These are phyloP conservation scores for Bombardia bombarda DNA, from an alignment of 495 filamentous ascomycete genomes.

Conservation along the genomic window DNA sequence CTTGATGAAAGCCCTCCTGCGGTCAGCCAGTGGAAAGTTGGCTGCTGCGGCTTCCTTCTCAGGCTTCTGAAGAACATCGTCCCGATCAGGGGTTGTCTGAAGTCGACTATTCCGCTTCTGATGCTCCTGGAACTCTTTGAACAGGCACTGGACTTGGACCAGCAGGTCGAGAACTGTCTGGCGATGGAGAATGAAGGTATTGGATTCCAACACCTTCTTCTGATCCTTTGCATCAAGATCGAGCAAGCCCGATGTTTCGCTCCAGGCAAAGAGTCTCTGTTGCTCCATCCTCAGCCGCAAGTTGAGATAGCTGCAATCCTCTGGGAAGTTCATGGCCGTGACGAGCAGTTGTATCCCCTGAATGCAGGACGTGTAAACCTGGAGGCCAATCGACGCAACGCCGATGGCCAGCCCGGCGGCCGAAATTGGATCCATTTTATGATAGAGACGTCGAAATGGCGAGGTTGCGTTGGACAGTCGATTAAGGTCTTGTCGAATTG, in stretches of 20 bases:
- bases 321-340: conserved; percentile 33
- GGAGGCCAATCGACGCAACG: conserved; percentile 31
- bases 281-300: conserved; percentile 37
- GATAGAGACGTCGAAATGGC: too few species aligned
- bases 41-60: conserved; percentile 30
- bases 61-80: conserved; percentile 21
- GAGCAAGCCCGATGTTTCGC: conserved; percentile 36
- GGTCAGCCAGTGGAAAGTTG: conserved; percentile 26
- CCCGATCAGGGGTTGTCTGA: conserved; percentile 19
- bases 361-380: conserved; percentile 34
- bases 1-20: conserved; percentile 30
- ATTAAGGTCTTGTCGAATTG: too few species aligned
- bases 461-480: too few species aligned
- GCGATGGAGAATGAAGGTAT: conserved; percentile 35
- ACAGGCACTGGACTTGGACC: conserved; percentile 35
- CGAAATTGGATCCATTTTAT: conserved; percentile 32
- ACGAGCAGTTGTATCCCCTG: conserved; percentile 38
- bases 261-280: conserved; percentile 39
- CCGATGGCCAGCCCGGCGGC: conserved; percentile 31
- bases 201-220: conserved; percentile 29
- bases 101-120: conserved; percentile 26
- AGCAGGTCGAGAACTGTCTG: conserved; percentile 36
- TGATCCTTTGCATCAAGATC: conserved; percentile 25
- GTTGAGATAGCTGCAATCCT: conserved; percentile 36
- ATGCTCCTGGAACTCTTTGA: conserved; percentile 36